phyloP scores from a whole-genome alignment of 768 basidiomycete species.

The Lyophyllum shimeji region DNA sequence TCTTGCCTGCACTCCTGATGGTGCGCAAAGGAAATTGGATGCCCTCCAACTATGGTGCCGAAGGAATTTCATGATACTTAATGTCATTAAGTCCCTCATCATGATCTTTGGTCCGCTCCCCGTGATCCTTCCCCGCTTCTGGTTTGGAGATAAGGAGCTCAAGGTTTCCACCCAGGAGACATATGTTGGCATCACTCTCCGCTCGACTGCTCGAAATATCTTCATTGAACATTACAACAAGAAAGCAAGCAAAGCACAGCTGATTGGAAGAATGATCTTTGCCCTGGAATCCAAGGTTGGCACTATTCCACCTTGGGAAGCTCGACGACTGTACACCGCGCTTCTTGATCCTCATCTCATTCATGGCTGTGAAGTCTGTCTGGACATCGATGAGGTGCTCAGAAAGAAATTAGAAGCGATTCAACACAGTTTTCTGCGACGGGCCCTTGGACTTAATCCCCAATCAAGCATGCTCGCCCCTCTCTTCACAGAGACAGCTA shows the following conservation, averaged over 20 bases:
- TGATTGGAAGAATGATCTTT: no score
- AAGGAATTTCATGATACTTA: conserved; percentile 24
- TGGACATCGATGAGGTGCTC: no score
- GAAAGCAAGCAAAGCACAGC: conserved; percentile 14
- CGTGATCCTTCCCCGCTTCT: background rate
- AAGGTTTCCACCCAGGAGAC: background rate
- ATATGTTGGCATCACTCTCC: conserved; percentile 10
- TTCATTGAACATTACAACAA: conserved; percentile 12
- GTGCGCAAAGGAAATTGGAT: conserved; percentile 18
- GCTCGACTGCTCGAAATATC: conserved; percentile 1
- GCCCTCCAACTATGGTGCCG: conserved; percentile 18
- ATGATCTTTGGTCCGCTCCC: conserved; percentile 19
- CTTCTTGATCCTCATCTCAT: no score
- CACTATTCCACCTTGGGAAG: no score
- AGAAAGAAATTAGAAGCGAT: no score
- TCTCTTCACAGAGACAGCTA: no score
- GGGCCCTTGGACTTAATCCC: no score
- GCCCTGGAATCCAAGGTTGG: no score
- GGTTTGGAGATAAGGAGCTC: background rate
- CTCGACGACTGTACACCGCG: no score
- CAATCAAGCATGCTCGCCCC: no score
- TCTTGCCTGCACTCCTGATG: conserved; percentile 15
- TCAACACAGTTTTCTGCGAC: no score
- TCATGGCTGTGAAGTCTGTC: no score
- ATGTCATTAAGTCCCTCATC: conserved; percentile 20